Base-by-base conservation (phyloP, 148 eudicot species). In the Limonium bicolor region DNA sequence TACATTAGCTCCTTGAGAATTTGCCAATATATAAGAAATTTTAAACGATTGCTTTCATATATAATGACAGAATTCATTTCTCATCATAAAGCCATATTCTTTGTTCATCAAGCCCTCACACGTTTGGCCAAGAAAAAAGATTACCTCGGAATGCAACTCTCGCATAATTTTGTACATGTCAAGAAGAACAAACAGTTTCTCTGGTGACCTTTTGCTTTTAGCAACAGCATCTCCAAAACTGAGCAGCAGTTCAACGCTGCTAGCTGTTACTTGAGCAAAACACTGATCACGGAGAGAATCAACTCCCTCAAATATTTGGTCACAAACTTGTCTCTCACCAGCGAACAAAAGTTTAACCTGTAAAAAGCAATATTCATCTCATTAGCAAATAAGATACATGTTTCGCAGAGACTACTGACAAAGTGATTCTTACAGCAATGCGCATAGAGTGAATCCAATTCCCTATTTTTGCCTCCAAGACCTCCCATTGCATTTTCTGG, bases 101-200 rank as follows among this genome's bases (percentile, higher is more conserved):
- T n/a, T n/a, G n/a, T n/a, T n/a, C n/a, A 30, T 30, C 44, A n/a
- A n/a, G n/a, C n/a, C n/a, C n/a, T n/a, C n/a, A n/a, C n/a, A n/a
- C n/a, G n/a, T n/a, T n/a, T n/a, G n/a, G n/a, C n/a, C 18, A 1
- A 10, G 14, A 43, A 43, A 39, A 12, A 24, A 12, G 36, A 9
- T 46, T 54, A 92, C 99, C 99, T 92, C 95, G 3, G 85, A 59
- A 53, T 85, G 99, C 61, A 90, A 74, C 56, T 90, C 99, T 16
- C 94, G 73, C 99, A 90, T 90, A 45, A 90, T 90, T 74, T 85
- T 95, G 68, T 90, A 90, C 99, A 90, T 90, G 69, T 90, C 99
- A 48, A 90, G 73, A 40, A 90, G 80, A 56, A 85, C 99, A 69
- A 90, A 90, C 27, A 90, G 70, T 70, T 90, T 90, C 58, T 90